Conservation (phyloP, 2,329 filamentous ascomycete genomes). For the Cytospora piceae region DNA sequence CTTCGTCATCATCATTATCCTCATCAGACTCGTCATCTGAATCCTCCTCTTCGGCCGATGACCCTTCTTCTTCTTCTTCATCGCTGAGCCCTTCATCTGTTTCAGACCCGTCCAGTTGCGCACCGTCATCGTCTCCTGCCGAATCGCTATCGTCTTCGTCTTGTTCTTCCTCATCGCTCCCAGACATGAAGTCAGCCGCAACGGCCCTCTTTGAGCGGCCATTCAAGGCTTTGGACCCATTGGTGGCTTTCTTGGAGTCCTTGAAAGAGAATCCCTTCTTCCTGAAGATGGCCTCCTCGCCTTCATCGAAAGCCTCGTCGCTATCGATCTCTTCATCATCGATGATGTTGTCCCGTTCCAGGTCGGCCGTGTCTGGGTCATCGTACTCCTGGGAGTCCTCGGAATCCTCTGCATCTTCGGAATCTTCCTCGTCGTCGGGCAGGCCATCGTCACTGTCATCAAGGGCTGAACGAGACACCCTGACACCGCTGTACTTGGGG, state of each 20-base stretch:
- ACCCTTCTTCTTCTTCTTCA: slow-evolving; percentile 31
- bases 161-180: slow-evolving; percentile 43
- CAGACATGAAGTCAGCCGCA: slow-evolving; percentile 62
- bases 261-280: slow-evolving; percentile 63
- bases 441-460: slow-evolving; percentile 58
- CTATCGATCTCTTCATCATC: slow-evolving; percentile 66
- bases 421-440: slow-evolving; percentile 52
- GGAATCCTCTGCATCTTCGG: slow-evolving; percentile 34
- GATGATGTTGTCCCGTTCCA: slow-evolving; percentile 57
- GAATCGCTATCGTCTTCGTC: slow-evolving; percentile 43
- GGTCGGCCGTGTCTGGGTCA: slow-evolving; percentile 59
- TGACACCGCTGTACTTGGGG: slow-evolving; percentile 77
- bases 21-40: slow-evolving; percentile 40
- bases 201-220: slow-evolving; percentile 45
- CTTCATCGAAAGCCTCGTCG: slow-evolving; percentile 75
- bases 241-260: slow-evolving; percentile 51
- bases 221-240: slow-evolving; percentile 37
- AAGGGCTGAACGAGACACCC: slow-evolving; percentile 71
- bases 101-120: slow-evolving; percentile 8
- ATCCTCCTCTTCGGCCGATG: slow-evolving; percentile 33
- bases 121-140: slow-evolving; percentile 36
- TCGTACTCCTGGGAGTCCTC: slow-evolving; percentile 48
- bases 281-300: slow-evolving; percentile 81
- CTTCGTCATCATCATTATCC: slow-evolving; percentile 40
- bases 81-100: slow-evolving; percentile 36